phyloP scores from a whole-genome alignment of 73 alveolate species.

The Stentor coeruleus region DNA sequence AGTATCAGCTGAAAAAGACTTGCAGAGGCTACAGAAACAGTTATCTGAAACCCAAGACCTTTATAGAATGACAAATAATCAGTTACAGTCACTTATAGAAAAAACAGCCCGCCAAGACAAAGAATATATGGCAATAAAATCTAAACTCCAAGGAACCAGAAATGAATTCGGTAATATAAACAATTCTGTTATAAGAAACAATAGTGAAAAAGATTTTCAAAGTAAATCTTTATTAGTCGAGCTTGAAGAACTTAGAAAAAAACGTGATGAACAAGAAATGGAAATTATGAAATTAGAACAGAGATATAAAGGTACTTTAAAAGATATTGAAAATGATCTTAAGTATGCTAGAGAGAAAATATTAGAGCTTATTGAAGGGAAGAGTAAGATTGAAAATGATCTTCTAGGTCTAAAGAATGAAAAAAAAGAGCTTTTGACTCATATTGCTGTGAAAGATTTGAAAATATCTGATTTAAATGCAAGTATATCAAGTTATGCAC shows the following conservation, averaged over 20 bases:
- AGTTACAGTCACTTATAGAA: not conserved
- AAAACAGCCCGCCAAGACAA: not conserved
- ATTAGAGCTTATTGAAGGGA: not conserved
- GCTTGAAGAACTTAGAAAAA: constrained; percentile 20
- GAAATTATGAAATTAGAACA: not conserved
- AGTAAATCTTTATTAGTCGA: not conserved
- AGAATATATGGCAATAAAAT: not conserved
- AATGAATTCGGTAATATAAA: not conserved
- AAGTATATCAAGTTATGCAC: not conserved
- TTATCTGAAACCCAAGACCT: constrained; percentile 17
- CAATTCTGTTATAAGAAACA: not conserved
- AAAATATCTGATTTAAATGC: not conserved
- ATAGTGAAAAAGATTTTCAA: not conserved
- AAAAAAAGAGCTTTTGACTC: not conserved
- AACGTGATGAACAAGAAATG: constrained; percentile 7
- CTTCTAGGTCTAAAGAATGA: not conserved
- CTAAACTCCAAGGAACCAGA: not conserved
- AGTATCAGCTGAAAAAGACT: not conserved
- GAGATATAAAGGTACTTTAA: not conserved
- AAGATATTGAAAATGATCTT: not conserved
- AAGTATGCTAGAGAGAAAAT: not conserved
- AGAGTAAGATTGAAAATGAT: not conserved
- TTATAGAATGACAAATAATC: not conserved
- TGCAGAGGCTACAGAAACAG: not conserved
- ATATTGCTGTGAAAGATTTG: not conserved